Base-by-base conservation (phyloP, 1,284 basidiomycete species). In the Tilletia setariae region DNA sequence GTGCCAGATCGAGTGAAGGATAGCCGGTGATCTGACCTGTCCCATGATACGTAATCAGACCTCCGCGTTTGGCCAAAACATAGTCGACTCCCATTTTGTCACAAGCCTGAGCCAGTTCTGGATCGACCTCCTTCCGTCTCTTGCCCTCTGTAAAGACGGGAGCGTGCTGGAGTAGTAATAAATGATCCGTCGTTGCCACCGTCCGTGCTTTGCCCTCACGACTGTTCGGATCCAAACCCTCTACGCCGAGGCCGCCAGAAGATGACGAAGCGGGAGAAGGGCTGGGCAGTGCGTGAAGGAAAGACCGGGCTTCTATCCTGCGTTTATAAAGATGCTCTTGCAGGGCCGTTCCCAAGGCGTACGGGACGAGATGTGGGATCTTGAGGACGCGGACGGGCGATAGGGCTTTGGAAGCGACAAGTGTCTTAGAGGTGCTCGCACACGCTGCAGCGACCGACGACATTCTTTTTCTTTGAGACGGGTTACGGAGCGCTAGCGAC, bases 11-110 rank as follows among this genome's bases (percentile, higher is more conserved):
- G 56, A 98, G 85, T 64, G 98, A 87, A 0, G 94, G 93, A 80
- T 99, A 99, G 42, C 93, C 96, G 15, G 97, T 91, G 72, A 99
- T 86, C 84, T 99, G 96, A 1, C 96, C 96, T 0, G 95, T 95
- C 0, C 96, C 96, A 83, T 99, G 96, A 83, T 93, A 99, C 1
- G 96, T 99, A 67, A 94, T 87, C 83, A 97, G 90, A 1, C 95
- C 95, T 11, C 95, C 95, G 69, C 96, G 87, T 71, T 89, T 87
- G 1, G 94, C 90, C 42, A 88, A 85, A 47, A 91, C 87, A 80
- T 95, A 95, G 79, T 95, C 92, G 0, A 95, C 94, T 19, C 94
- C 93, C 28, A 93, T 86, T 16, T 85, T 84, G 63, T 91, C 88
- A 46, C 83, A 79, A 44, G 89, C 87, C 78, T 95, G 6, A 25